Evolutionary conservation across 1,284 basidiomycete genomes (phyloP), one percentile per base, ranked within the genome.

Genomic region (Cystobasidium sp.): DNA sequence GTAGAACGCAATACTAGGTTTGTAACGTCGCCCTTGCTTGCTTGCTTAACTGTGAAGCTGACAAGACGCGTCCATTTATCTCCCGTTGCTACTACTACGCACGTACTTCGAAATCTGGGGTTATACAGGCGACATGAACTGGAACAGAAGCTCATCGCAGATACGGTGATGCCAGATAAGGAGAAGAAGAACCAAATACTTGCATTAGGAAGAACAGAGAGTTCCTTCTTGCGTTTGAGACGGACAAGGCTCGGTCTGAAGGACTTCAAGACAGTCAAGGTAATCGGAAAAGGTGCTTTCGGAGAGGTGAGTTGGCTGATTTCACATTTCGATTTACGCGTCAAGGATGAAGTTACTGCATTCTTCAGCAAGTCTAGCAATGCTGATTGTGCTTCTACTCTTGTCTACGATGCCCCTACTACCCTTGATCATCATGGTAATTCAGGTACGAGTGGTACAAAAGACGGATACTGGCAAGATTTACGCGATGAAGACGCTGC

Each of bases 261-360:
- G 70, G 94, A 99, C 85, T 99, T 99, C 86, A 87, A 90, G 77
- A 98, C 97, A 1, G 91, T 99, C 81, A 99, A 99, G 83, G 95
- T 98, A 75, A 99, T 99, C 80, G 97, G 97, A 44, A 97, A 98
- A 85, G 97, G 96, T 79, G 97, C 96, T 16, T 98, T 98, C 81
- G 96, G 96, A 81, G 96, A 98, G 86, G 92, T 91, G 77, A 44
- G 84, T 80, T 53, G 24, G 39, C 31, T 44, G 47, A 16, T 49
- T 43, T 31, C 52, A 20, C 1, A n/a, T 12, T 1, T 37, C 24
- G 14, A 14, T 14, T 20, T 51, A 31, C n/a, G 41, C 44, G 51
- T 31, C 24, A 18, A 51, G 37, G 56, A n/a, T 41, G 56, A 41
- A 18, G 37, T 4, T 4, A 12, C 14, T 41, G 39, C 12, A 6